Conservation (phyloP, 169 alveolate genomes). For the Miamiensis avidus region DNA sequence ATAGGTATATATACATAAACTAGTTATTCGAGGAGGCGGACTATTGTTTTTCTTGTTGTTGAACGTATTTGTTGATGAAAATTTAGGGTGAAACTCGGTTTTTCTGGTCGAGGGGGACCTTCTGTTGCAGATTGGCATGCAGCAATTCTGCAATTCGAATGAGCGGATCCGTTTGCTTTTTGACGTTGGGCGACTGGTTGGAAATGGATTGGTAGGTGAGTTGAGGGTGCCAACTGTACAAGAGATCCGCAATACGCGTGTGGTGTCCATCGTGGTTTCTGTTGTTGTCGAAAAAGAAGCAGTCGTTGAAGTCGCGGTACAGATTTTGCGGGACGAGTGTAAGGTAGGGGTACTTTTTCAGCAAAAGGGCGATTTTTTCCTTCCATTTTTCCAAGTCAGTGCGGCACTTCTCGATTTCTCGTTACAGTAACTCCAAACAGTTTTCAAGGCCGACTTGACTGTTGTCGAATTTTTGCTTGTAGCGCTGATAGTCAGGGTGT, state of each 20-base stretch:
- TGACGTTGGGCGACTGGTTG: not conserved
- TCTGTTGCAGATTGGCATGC: not conserved
- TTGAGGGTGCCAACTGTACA: no score
- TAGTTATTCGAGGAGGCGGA: no score
- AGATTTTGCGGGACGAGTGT: not conserved
- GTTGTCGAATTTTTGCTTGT: not conserved
- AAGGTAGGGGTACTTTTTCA: not conserved
- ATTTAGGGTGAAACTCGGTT: not conserved
- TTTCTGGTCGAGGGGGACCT: not conserved
- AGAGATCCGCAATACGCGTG: no score
- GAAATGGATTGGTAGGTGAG: not conserved
- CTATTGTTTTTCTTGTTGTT: no score
- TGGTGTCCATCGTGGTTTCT: no score
- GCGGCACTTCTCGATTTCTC: not conserved
- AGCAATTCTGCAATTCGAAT: not conserved
- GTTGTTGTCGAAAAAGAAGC: not conserved
- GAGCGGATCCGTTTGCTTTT: not conserved
- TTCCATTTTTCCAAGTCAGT: not conserved
- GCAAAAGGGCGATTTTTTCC: not conserved
- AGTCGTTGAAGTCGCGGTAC: not conserved
- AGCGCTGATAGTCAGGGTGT: not conserved
- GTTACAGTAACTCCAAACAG: not conserved
- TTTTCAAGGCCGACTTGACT: not conserved
- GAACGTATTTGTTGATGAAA: no score
- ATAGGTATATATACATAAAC: no score